These are phyloP conservation scores for Helotiales sp. DNA, from an alignment of 2,329 filamentous ascomycete species.

Conservation along the genomic window DNA sequence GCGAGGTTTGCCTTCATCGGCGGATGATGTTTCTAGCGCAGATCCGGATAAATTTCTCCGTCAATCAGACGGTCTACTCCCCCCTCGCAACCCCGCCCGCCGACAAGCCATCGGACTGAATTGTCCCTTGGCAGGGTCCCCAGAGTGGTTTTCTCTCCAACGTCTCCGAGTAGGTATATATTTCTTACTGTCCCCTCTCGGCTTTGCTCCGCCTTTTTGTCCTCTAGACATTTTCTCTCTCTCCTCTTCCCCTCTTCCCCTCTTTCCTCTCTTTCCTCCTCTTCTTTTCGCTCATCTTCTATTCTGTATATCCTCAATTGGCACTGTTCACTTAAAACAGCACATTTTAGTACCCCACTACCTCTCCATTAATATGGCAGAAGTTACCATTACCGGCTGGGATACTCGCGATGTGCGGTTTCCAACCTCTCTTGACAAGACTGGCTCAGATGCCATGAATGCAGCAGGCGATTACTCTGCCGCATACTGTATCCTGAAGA, in stretches of 20 bases:
- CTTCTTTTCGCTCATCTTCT: not conserved
- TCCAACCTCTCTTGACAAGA: conserved; percentile 93
- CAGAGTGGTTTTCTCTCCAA: not conserved
- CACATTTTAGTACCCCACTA: not conserved
- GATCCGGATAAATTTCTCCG: conserved; percentile 24
- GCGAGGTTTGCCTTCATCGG: not conserved
- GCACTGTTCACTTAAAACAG: not conserved
- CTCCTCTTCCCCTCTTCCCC: conserved; percentile 11
- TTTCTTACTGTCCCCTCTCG: conserved; percentile 3
- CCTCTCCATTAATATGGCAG: conserved; percentile 47
- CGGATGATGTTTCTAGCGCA: not conserved
- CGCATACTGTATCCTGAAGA: conserved; percentile 91
- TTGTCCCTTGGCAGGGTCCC: conserved; percentile 10
- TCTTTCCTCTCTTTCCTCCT: not conserved
- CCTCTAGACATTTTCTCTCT: not conserved
- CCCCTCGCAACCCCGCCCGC: conserved; percentile 10
- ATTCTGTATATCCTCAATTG: not conserved
- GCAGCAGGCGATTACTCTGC: conserved; percentile 90
- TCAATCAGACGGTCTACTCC: conserved; percentile 21
- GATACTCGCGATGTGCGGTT: conserved; percentile 76
- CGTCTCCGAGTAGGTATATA: not conserved
- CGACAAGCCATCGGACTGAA: conserved; percentile 15
- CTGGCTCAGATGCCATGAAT: conserved; percentile 97
- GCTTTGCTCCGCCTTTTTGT: not conserved
- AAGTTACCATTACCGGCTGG: conserved; percentile 75